Base-by-base conservation (phyloP, 371 early-diverging fungal species). In the Smittium mucronatum region DNA sequence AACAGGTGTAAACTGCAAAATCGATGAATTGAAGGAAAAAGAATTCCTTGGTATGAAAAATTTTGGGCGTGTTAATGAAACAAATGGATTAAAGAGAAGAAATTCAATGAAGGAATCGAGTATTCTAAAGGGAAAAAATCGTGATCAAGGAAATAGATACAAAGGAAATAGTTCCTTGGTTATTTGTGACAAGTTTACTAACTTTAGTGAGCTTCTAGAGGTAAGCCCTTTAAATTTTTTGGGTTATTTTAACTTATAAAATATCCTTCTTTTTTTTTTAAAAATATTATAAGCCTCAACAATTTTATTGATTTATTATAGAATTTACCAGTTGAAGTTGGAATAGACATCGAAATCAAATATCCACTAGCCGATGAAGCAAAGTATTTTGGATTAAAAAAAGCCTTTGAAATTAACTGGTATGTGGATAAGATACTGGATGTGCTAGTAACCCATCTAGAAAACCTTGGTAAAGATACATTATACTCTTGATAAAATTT, bases 291-390 rank as follows among this genome's bases (percentile, higher is more conserved):
- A 29, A 61, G 15, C 28, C 11, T 61, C 28, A 17, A 61, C 5
- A 29, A 11, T 17, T 47, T 8, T 47, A 8, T 47, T 61, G 31
- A 2, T 17, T 28, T 21, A 26, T 29, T 64, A 36, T 67, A 67
- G 67, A 35, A 36, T 1, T 28, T 67, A 28, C 33, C 65, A 61
- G 2, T 30, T 8, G 70, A 81, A 2, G 84, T 90, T 16, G 97
- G 95, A 8, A 93, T 96, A 73, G 95, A 98, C 72, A 89, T 99
- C 68, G 99, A 99, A 78, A 86, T 98, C 73, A 99, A 99, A 78
- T 97, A 98, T 73, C 97, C 98, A 0, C 87, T 89, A 85, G 78
- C 86, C 26, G 88, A 92, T 70, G 96, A 97, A 74, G 89, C 91
- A 17, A 91, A 92, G 76, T 81, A 81, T 31, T 87, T 86, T 57